Conservation (phyloP, 2,329 filamentous ascomycete species). For the Stagonosporopsis rhizophila region DNA sequence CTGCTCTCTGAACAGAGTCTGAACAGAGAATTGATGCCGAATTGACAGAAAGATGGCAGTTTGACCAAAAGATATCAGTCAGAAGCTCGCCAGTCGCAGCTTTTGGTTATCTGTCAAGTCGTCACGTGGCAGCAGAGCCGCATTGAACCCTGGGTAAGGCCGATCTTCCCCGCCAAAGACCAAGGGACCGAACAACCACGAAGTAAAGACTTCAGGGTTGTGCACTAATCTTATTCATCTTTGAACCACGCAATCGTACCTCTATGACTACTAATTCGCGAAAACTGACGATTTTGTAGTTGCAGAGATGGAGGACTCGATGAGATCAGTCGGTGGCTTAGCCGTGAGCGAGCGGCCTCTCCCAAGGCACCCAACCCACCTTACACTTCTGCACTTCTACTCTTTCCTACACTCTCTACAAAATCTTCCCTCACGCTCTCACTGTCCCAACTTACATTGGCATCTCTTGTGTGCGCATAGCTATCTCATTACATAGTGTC, state of each 20-base stretch:
- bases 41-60: neutral
- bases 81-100: neutral
- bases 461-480: constrained; percentile 2
- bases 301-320: constrained; percentile 27
- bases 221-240: constrained; percentile 27
- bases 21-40: neutral
- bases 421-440: neutral
- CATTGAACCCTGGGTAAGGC: neutral
- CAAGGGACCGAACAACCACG: constrained; percentile 32
- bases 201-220: constrained; percentile 35
- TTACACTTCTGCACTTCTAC: constrained; percentile 5
- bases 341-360: constrained; percentile 35
- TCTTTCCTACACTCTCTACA: constrained; percentile 1
- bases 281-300: constrained; percentile 30
- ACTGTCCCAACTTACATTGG: neutral
- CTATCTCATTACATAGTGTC: constrained; percentile 1
- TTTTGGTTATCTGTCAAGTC: neutral
- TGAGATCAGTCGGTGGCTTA: constrained; percentile 33
- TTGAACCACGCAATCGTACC: constrained; percentile 26
- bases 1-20: neutral
- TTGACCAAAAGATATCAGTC: neutral
- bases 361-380: constrained; percentile 12
- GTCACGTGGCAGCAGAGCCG: constrained; percentile 15
- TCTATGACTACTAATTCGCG: constrained; percentile 36
- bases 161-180: constrained; percentile 17